Evolutionary conservation across 2,329 filamentous ascomycete species (phyloP).

Genomic region (Fusarium nurragi): DNA sequence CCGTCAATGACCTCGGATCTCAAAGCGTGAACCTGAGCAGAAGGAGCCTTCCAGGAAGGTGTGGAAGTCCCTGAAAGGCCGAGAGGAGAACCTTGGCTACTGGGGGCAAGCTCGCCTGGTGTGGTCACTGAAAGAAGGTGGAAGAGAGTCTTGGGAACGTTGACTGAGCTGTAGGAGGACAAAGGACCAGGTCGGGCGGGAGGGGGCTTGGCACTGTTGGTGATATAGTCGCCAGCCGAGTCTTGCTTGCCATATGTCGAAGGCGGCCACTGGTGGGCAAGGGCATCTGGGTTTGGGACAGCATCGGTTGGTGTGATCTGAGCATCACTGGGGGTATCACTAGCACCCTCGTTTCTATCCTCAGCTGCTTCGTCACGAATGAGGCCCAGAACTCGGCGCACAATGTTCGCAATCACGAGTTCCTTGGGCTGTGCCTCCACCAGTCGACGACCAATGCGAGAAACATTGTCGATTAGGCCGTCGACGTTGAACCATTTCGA

Average conservation of each 20-base stretch:
- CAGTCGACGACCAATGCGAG: slow-evolving; percentile 79
- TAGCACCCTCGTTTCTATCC: slow-evolving; percentile 71
- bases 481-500: slow-evolving; percentile 81
- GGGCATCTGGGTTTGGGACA: slow-evolving; percentile 44
- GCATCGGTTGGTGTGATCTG: slow-evolving; percentile 53
- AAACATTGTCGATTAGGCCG: slow-evolving; percentile 81
- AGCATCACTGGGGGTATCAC: slow-evolving; percentile 67
- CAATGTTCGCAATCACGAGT: slow-evolving; percentile 93
- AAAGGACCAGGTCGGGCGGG: slow-evolving; percentile 68
- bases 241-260: slow-evolving; percentile 51
- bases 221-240: slow-evolving; percentile 44
- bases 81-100: slow-evolving; percentile 57
- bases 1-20: slow-evolving; percentile 92
- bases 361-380: slow-evolving; percentile 92
- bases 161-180: slow-evolving; percentile 70
- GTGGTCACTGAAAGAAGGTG: slow-evolving; percentile 82
- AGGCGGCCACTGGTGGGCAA: slow-evolving; percentile 43
- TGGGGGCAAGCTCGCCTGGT: slow-evolving; percentile 53
- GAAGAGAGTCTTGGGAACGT: slow-evolving; percentile 81
- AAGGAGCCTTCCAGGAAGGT: slow-evolving; percentile 53
- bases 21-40: slow-evolving; percentile 70
- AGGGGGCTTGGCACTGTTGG: slow-evolving; percentile 44
- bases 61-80: slow-evolving; percentile 61
- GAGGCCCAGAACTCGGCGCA: slow-evolving; percentile 86
- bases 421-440: slow-evolving; percentile 88